Evolutionary conservation across 169 alveolate genomes (phyloP).

Genomic region (Babesia sp.): DNA sequence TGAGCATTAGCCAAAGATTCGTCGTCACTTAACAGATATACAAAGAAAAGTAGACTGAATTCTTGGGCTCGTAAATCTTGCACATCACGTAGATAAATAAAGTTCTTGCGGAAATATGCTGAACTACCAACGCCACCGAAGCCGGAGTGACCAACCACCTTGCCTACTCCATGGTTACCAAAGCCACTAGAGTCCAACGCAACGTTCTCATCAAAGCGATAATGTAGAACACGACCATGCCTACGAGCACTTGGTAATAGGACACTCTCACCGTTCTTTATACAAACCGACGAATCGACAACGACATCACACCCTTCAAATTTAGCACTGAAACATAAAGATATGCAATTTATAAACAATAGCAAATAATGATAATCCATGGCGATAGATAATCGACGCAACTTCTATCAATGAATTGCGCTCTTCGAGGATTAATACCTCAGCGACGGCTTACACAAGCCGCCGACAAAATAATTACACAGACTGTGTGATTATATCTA

Average conservation of each 20-base stretch:
- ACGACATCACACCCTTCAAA: slow-evolving; percentile 72
- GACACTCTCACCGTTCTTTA: slow-evolving; percentile 68
- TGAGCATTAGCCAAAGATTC: slow-evolving; percentile 63
- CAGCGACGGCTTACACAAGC: background rate
- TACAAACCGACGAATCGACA: slow-evolving; percentile 77
- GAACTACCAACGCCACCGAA: slow-evolving; percentile 85
- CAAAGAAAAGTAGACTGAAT: slow-evolving; percentile 78
- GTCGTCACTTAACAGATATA: slow-evolving; percentile 77
- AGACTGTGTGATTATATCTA: too few species aligned
- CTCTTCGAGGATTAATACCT: background rate
- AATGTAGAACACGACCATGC: slow-evolving; percentile 76
- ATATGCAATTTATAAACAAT: background rate
- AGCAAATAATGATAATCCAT: background rate
- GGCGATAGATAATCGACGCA: background rate
- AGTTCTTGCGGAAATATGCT: slow-evolving; percentile 81
- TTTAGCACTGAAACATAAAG: background rate
- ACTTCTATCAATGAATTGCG: background rate
- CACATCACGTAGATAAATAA: slow-evolving; percentile 70
- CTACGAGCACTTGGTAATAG: slow-evolving; percentile 72
- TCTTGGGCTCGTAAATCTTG: slow-evolving; percentile 73
- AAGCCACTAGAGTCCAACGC: slow-evolving; percentile 84
- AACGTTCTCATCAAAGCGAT: slow-evolving; percentile 74
- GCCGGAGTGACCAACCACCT: slow-evolving; percentile 81
- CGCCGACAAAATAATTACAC: too few species aligned
- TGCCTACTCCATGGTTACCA: slow-evolving; percentile 83